phyloP scores from a whole-genome alignment of 108 stramenopile species.

The Conticribra guillardii region DNA sequence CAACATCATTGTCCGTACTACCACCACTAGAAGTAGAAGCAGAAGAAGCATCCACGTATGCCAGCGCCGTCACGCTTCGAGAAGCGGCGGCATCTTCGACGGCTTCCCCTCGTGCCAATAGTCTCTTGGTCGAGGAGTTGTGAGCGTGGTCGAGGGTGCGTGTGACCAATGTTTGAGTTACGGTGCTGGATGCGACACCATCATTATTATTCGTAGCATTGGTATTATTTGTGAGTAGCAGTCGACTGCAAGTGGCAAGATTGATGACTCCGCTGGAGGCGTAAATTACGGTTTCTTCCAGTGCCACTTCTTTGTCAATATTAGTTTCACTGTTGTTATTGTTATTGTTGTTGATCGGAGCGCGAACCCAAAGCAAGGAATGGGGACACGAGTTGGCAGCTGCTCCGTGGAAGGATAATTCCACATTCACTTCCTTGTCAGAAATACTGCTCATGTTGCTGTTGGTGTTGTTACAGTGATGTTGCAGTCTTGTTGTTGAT shows the following conservation, averaged over 20 bases:
- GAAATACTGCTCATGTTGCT: no score
- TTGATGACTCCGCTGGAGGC: constrained; percentile 33
- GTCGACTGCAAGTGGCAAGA: no score
- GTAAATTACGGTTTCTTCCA: constrained; percentile 21
- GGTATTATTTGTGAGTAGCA: no score
- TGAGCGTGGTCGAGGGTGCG: constrained; percentile 12
- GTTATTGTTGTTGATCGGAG: neutral
- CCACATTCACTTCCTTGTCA: no score
- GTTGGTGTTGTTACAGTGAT: no score
- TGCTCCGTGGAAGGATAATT: constrained; percentile 74
- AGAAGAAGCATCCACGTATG: constrained; percentile 13
- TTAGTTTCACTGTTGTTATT: neutral
- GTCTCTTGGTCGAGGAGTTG: constrained; percentile 4
- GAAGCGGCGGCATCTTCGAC: constrained; percentile 30
- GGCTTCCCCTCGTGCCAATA: constrained; percentile 39
- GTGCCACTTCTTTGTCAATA: neutral
- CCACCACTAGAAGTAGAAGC: neutral
- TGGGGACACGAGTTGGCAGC: constrained; percentile 73
- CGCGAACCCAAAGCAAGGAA: constrained; percentile 58
- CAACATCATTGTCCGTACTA: neutral
- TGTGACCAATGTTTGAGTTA: constrained; percentile 26
- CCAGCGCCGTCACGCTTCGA: constrained; percentile 22
- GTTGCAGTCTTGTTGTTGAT: no score
- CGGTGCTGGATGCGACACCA: no score
- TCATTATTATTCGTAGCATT: no score